These are phyloP conservation scores for Mortierella alpina DNA, from an alignment of 192 early-diverging fungal genomes.

Conservation along the genomic window DNA sequence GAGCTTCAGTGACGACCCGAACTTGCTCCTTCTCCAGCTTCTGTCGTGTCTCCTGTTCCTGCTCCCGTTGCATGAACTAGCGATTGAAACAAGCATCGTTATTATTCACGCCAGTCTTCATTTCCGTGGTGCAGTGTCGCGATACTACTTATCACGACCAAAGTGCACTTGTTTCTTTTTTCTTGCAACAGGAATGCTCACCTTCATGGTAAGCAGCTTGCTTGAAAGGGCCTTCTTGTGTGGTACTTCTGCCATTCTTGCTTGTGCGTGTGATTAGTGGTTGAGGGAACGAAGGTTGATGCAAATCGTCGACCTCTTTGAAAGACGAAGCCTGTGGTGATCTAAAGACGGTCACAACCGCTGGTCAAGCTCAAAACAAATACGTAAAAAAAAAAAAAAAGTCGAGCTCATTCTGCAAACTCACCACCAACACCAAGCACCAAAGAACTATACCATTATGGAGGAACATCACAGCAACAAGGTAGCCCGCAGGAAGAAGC, in stretches of 20 bases:
- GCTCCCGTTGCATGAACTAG: conserved; percentile 56
- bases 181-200: background rate
- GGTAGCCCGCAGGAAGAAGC: too few species aligned
- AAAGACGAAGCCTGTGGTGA: too few species aligned
- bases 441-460: too few species aligned
- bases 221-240: conserved; percentile 39
- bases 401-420: too few species aligned
- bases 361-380: too few species aligned
- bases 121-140: background rate
- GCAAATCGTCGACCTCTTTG: background rate
- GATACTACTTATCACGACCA: background rate
- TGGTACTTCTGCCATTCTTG: conserved; percentile 21
- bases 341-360: too few species aligned
- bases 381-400: too few species aligned
- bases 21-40: conserved; percentile 42
- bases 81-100: background rate
- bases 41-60: conserved; percentile 39
- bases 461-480: too few species aligned
- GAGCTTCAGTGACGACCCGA: conserved; percentile 37
- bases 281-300: background rate
- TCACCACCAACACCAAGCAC: too few species aligned
- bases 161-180: background rate
- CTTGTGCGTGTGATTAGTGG: background rate
- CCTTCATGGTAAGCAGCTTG: conserved; percentile 41
- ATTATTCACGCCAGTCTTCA: background rate